These are phyloP conservation scores for Breynia disticha DNA, from an alignment of 441 rosid species.

Conservation along the genomic window DNA sequence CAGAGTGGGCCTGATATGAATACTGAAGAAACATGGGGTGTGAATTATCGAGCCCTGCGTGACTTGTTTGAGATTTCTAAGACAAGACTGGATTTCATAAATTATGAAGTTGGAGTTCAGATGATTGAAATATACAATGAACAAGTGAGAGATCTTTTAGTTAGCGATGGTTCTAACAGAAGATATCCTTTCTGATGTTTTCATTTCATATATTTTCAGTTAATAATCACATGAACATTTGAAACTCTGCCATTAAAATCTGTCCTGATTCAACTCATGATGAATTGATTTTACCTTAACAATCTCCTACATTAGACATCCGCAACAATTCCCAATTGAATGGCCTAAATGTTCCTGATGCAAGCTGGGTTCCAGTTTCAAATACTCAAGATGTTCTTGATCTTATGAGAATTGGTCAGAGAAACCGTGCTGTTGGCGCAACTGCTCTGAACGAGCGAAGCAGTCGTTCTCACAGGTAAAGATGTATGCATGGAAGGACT, in stretches of 20 bases:
- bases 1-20: conserved; percentile 89
- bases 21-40: conserved; percentile 75
- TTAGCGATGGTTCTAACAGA: conserved; percentile 72
- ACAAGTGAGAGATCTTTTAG: conserved; percentile 84
- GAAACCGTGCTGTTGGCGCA: conserved; percentile 89
- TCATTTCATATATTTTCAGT: no score
- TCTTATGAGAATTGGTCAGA: conserved; percentile 75
- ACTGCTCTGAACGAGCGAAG: conserved; percentile 91
- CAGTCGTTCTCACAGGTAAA: conserved; percentile 86
- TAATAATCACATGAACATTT: no score
- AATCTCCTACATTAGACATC: conserved; percentile 56
- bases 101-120: conserved; percentile 85
- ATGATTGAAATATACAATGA: conserved; percentile 97
- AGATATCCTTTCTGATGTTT: conserved; percentile 59
- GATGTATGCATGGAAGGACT: conserved; percentile 1
- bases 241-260: background rate
- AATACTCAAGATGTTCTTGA: conserved; percentile 83
- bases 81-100: conserved; percentile 46
- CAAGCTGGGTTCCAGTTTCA: conserved; percentile 73
- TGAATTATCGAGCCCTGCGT: conserved; percentile 77
- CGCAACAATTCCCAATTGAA: conserved; percentile 81
- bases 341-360: conserved; percentile 94
- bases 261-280: background rate
- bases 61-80: conserved; percentile 72
- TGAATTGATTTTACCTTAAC: conserved; percentile 32